Base-by-base conservation (phyloP, 2,329 filamentous ascomycete genomes). In the Emergomyces africanus region DNA sequence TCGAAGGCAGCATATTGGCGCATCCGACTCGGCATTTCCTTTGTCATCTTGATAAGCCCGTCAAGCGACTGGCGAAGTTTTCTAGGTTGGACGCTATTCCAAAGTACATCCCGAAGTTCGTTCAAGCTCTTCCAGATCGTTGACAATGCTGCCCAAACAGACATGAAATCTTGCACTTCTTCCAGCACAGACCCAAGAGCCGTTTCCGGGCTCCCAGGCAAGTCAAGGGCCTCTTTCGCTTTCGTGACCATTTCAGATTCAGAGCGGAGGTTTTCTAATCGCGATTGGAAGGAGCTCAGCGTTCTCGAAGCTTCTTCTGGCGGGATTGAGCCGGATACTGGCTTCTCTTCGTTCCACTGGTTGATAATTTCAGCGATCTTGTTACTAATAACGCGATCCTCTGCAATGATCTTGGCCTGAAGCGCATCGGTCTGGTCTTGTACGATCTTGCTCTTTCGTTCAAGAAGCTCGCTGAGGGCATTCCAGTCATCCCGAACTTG, bases 1-100 rank as follows among this genome's bases (percentile, higher is more conserved):
- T 99, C 95, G 70, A 99, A 99, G n/a, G 95, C 95, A 66, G 95
- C 92, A 72, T 99, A 99, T 70, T 99, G 95, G 61, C 95, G 86
- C 92, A 99, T 97, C 61, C 94, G 86, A 74, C 90, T 96, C 0
- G 95, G 94, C 94, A 99, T 97, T 63, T 97, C 92, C 76, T 96
- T 97, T 41, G 91, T 97, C 82, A 95, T 95, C 78, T 96, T 96
- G 72, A 97, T 89, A 57, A 97, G 81, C 54, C 87, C 86, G 69
- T 99, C 92, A 56, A 99, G 86, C 62, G 89, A 88, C 66, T 88
- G 83, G 42, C 94, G 85, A 60, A 99, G 84, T 75, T 97, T 99
- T 63, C 94, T 84, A 9, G 95, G 92, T 70, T 97, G 90, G 1
- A 99, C 88, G 68, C 89, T 96, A 59, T 87, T 95, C 95, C 95